Base-by-base conservation (phyloP, 2,329 filamentous ascomycete genomes). In the Fusarium euwallaceae region DNA sequence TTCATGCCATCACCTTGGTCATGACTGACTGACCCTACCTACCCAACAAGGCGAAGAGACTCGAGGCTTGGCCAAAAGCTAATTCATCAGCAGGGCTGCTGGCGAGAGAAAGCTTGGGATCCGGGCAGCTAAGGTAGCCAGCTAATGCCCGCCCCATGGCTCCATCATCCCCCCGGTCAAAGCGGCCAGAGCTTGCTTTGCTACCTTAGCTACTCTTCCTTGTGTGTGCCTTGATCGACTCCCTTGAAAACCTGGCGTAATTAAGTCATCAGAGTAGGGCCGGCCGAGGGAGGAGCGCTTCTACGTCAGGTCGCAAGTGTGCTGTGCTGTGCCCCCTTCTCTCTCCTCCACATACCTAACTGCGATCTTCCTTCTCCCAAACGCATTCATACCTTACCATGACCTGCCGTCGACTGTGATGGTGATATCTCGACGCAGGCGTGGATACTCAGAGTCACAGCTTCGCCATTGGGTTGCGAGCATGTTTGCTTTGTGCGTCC, bases 391-490 rank as follows among this genome's bases (percentile, higher is more conserved):
- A 51, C 27, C 36, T 64, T 60, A 24, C 27, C 59, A 67, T 55
- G 48, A 55, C 27, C 37, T 53, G 48, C 29, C 59, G 61, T 66
- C 48, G 59, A 53, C 37, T 48, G 66, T 43, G 41, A 74, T 70
- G 67, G 56, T 72, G 68, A 73, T 66, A 75, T 64, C 61, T 73
- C 69, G 63, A 60, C 64, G 22, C 60, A 68, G 53, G 48, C 61
- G 69, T 59, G 66, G 60, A 70, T 68, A 71, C 36, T 48, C 37
- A 72, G 59, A 65, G 48, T 61, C 59, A 53, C 43, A 72, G 69
- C 69, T 53, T 67, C 69, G 72, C 75, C 75, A 71, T 74, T 77
- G 74, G 72, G 74, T 64, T 68, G 64, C 53, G 66, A 75, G 69
- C 69, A 78, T 74, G 75, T 66, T 76, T 70, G 69, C 65, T 53